phyloP scores from a whole-genome alignment of 495 filamentous ascomycete species.

The Tuber indicum region DNA sequence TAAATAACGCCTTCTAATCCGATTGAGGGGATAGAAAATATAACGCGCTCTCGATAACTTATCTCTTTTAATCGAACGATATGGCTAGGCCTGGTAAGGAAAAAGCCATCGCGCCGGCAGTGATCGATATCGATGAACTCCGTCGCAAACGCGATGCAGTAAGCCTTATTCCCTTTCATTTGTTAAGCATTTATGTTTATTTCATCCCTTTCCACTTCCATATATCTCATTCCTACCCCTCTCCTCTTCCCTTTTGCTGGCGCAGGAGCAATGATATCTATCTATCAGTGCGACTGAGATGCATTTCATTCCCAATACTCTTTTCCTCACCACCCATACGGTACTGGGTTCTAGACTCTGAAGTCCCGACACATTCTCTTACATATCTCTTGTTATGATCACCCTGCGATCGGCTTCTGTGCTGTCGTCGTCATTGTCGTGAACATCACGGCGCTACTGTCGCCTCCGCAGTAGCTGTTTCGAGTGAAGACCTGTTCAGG shows the following conservation, averaged over 20 bases:
- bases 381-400: neutral
- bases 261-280: neutral
- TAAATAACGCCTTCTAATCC: neutral
- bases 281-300: neutral
- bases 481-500: neutral
- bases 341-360: neutral
- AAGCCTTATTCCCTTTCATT: conserved; percentile 15
- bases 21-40: neutral
- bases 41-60: neutral
- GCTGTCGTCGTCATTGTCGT: neutral
- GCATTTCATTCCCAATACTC: neutral
- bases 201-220: conserved; percentile 1
- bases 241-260: neutral
- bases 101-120: conserved; percentile 35
- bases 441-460: neutral
- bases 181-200: conserved; percentile 5
- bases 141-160: conserved; percentile 40
- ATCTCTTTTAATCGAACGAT: neutral
- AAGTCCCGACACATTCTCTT: neutral
- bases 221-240: neutral
- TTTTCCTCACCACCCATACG: neutral
- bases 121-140: conserved; percentile 29
- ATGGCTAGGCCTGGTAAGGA: conserved; percentile 24
- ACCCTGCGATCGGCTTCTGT: neutral
- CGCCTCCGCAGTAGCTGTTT: neutral